phyloP scores from a whole-genome alignment of 345 rosid species.

The Anacardium occidentale region DNA sequence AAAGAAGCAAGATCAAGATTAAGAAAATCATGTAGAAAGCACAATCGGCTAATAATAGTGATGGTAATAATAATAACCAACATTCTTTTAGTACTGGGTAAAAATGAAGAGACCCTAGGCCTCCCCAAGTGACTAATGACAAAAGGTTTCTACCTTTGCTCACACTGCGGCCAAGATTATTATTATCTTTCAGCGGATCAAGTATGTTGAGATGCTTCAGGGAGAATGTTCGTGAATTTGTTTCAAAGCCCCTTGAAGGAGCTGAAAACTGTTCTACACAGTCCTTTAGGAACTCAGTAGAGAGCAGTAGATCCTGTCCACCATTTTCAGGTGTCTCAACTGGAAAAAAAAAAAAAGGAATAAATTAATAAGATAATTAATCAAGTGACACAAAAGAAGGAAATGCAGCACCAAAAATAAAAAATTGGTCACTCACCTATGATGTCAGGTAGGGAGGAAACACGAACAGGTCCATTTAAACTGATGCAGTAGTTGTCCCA shows the following conservation, averaged over 20 bases:
- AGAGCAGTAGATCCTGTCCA: constrained; percentile 58
- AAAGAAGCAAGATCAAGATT: no score
- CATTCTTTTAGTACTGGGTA: background rate
- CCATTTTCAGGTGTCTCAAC: constrained; percentile 57
- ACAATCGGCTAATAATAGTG: no score
- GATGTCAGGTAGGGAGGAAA: constrained; percentile 64
- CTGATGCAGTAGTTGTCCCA: constrained; percentile 91
- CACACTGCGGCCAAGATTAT: constrained; percentile 96
- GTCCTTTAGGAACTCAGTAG: constrained; percentile 60
- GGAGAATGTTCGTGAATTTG: constrained; percentile 52
- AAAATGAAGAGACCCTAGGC: background rate
- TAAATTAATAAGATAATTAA: constrained; percentile 15
- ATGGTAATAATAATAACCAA: background rate
- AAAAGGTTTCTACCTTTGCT: constrained; percentile 64
- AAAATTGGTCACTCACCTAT: constrained; percentile 49
- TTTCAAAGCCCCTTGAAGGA: constrained; percentile 61
- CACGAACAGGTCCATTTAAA: constrained; percentile 66
- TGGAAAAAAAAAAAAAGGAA: constrained; percentile 24
- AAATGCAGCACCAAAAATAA: background rate
- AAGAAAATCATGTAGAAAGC: no score
- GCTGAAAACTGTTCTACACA: constrained; percentile 56
- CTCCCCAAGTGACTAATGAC: background rate
- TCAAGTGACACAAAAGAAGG: background rate
- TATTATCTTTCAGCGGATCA: constrained; percentile 78
- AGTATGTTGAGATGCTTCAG: constrained; percentile 78